These are phyloP conservation scores for Aspergillaceae sp. DNA, from an alignment of 2,329 filamentous ascomycete genomes.

Conservation along the genomic window DNA sequence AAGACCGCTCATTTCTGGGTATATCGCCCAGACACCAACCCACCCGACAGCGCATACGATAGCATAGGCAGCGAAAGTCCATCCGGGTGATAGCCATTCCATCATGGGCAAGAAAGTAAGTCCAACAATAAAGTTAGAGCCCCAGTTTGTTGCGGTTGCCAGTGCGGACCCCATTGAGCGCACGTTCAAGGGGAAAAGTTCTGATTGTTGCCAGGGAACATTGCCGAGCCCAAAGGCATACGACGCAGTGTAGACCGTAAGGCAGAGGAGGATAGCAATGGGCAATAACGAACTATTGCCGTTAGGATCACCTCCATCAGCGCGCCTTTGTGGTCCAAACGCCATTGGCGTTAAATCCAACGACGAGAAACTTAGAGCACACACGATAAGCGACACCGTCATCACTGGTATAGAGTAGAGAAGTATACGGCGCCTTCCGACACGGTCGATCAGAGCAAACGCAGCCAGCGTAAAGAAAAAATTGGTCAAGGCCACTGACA, in stretches of 20 bases:
- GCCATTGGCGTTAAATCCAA: slow-evolving; percentile 40
- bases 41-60: slow-evolving; percentile 59
- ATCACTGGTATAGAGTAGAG: slow-evolving; percentile 79
- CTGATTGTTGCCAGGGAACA: slow-evolving; percentile 93
- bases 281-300: slow-evolving; percentile 22
- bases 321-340: slow-evolving; percentile 11
- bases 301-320: slow-evolving; percentile 10
- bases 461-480: slow-evolving; percentile 71
- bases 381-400: slow-evolving; percentile 61
- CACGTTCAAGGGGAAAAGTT: slow-evolving; percentile 66
- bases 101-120: slow-evolving; percentile 84
- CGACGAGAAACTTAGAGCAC: slow-evolving; percentile 63
- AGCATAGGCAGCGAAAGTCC: slow-evolving; percentile 77
- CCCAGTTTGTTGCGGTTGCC: slow-evolving; percentile 74
- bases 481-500: slow-evolving; percentile 75
- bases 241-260: slow-evolving; percentile 74
- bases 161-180: slow-evolving; percentile 55
- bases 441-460: slow-evolving; percentile 65
- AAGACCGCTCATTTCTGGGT: slow-evolving; percentile 78
- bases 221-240: slow-evolving; percentile 86
- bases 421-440: slow-evolving; percentile 71
- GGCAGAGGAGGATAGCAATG: slow-evolving; percentile 58
- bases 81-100: slow-evolving; percentile 61
- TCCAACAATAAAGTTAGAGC: slow-evolving; percentile 74
- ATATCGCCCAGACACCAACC: slow-evolving; percentile 60